Conservation (phyloP, 257 asterid genomes). For the Plantago ovata region DNA sequence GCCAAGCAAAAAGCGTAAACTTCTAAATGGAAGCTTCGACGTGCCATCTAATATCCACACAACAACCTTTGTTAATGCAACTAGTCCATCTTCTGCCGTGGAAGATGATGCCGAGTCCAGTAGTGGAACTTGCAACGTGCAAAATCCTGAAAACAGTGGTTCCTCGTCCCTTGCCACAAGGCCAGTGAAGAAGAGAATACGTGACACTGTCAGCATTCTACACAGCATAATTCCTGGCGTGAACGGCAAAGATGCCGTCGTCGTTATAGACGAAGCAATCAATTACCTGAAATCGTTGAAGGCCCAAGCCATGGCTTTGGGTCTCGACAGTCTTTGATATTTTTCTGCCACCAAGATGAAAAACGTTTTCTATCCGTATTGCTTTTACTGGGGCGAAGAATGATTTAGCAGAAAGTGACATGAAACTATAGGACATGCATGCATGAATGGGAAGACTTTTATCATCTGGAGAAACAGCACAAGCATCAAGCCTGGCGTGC, state of each 20-base stretch:
- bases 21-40: conserved; percentile 28
- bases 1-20: conserved; percentile 54
- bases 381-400: conserved; percentile 3
- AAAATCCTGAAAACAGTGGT: conserved; percentile 17
- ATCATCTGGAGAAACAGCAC: background rate
- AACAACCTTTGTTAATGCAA: no score
- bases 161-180: conserved; percentile 45
- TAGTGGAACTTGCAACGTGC: conserved; percentile 35
- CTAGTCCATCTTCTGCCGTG: conserved; percentile 23
- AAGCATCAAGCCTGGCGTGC: background rate
- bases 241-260: conserved; percentile 51
- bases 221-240: conserved; percentile 57
- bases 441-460: conserved; percentile 3
- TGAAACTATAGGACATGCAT: background rate
- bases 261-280: conserved; percentile 75
- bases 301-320: conserved; percentile 61
- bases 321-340: conserved; percentile 47
- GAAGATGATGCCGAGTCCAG: conserved; percentile 71
- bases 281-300: conserved; percentile 64
- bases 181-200: conserved; percentile 51
- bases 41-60: conserved; percentile 23
- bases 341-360: conserved; percentile 16
- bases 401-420: background rate
- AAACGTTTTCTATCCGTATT: conserved; percentile 3
- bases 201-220: conserved; percentile 49